A percentile compares a stretch with the other conserved stretches of the same genome.
These are phyloP conservation scores for Ophiostoma sp. DNA, from an alignment of 2,329 filamentous ascomycete species.

Conservation along the genomic window DNA sequence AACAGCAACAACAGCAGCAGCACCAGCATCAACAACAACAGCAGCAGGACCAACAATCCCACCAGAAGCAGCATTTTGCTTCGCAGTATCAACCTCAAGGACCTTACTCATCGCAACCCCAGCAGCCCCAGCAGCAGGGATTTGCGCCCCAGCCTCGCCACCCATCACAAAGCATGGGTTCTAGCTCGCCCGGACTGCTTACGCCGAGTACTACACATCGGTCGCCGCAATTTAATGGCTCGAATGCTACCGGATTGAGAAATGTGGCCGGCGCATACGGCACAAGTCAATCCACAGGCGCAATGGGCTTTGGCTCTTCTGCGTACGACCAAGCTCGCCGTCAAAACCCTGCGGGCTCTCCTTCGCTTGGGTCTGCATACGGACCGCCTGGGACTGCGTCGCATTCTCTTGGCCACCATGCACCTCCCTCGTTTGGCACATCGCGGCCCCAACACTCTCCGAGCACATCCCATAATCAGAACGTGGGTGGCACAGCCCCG, in stretches of 20 bases:
- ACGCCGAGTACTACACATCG: slow-evolving; percentile 20
- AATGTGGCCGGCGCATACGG: slow-evolving; percentile 17
- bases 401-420: slow-evolving; percentile 23
- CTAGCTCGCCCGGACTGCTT: slow-evolving; percentile 25
- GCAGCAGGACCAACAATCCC: slow-evolving; percentile 25
- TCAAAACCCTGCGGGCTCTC: slow-evolving; percentile 22
- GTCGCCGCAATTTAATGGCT: slow-evolving; percentile 25
- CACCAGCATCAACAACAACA: slow-evolving; percentile 23
- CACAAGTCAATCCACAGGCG: neutral
- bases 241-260: slow-evolving; percentile 15
- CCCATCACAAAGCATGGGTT: slow-evolving; percentile 26
- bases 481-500: slow-evolving; percentile 21
- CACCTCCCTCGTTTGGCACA: slow-evolving; percentile 26
- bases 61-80: slow-evolving; percentile 29
- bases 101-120: slow-evolving; percentile 14
- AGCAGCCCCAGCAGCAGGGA: slow-evolving; percentile 27
- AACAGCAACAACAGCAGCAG: slow-evolving; percentile 16
- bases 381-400: slow-evolving; percentile 12
- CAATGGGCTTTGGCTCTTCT: slow-evolving; percentile 25
- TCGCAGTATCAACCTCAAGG: slow-evolving; percentile 26
- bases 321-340: slow-evolving; percentile 25
- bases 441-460: slow-evolving; percentile 27
- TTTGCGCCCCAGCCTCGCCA: slow-evolving; percentile 29
- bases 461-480: slow-evolving; percentile 21
- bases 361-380: slow-evolving; percentile 25